Evolutionary conservation across 2,329 filamentous ascomycete species (phyloP), one percentile per base, ranked within the genome.

Genomic region (Penicillium fuscoglaucum): DNA sequence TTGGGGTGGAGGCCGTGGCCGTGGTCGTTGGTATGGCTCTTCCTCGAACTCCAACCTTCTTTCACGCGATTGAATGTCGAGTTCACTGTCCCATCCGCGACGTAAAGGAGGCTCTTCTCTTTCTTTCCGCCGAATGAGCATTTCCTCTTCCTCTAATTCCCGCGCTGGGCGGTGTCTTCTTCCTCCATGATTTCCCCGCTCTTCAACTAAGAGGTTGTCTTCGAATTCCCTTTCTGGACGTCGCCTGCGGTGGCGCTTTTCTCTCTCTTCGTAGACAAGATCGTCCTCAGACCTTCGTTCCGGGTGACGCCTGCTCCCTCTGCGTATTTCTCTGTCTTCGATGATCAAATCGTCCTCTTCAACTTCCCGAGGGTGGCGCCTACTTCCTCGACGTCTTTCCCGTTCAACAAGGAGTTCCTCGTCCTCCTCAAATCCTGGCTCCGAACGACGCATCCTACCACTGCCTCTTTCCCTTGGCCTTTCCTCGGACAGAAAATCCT

Each of bases 81-180:
- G 21, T 21, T 57, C 55, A 6, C 55, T 57, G 21, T 57, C 55
- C 55, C 55, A 57, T 21, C 55, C 55, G 4, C 55, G 44, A 17
- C 37, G 50, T 24, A 54, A 37, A 7, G 55, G 50, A 4, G 17
- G 50, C 9, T 44, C 55, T 17, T 43, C 37, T n/a, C 31, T 17
- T 29, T 66, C 65, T 54, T 61, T 65, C 55, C 60, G 63, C 24
- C 56, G 55, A 45, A 66, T 64, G 7, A 62, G n/a, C 24, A 51
- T 24, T 43, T 57, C 55, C 6, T 66, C 62, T 57, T 80, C 74
- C 24, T 68, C 57, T 1, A 62, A 43, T 39, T 52, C 48, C n/a
- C 33, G 17, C 33, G 61, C 57, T n/a, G 26, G 35, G 9, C 56
- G 24, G 62, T 64, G 24, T 55, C 64, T 59, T 59, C 61, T 52